Conservation (phyloP, 75 land plant genomes). For the Adiantum capillusveneris region DNA sequence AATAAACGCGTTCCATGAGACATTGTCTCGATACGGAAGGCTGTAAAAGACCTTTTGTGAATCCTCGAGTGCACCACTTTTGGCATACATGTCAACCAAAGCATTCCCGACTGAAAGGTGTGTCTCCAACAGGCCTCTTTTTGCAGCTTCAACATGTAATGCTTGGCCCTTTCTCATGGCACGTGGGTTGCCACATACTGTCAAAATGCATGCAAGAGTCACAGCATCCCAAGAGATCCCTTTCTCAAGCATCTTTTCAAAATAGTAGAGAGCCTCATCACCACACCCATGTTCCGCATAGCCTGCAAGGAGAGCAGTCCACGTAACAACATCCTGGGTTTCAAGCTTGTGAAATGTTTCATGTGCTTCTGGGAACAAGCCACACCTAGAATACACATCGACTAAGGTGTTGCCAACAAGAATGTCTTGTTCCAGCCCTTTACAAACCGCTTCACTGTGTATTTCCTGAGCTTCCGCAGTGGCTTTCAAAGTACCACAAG, state of each 20-base stretch:
- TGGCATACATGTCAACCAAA: slow-evolving; percentile 7
- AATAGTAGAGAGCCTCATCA: neutral
- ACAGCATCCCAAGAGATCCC: slow-evolving; percentile 10
- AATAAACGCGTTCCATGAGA: slow-evolving; percentile 36
- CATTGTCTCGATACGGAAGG: slow-evolving; percentile 2
- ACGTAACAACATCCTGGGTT: neutral
- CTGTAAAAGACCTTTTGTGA: neutral
- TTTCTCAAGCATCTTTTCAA: neutral
- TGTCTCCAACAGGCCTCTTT: slow-evolving; percentile 1
- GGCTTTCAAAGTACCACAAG: neutral
- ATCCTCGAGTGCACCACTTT: slow-evolving; percentile 3
- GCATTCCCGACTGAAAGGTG: neutral
- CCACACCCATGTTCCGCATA: slow-evolving; percentile 9
- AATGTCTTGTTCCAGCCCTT: neutral
- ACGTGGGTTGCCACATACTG: neutral
- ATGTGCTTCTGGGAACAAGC: neutral
- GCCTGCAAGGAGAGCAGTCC: slow-evolving; percentile 3
- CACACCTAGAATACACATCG: neutral
- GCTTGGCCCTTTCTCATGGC: neutral
- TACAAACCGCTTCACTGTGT: neutral
- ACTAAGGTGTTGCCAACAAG: neutral
- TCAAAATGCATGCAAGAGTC: slow-evolving; percentile 5
- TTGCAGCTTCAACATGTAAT: neutral
- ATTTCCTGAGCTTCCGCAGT: neutral
- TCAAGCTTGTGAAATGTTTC: neutral